Conservation (phyloP, 2,329 filamentous ascomycete genomes). For the Penicillium palitans region DNA sequence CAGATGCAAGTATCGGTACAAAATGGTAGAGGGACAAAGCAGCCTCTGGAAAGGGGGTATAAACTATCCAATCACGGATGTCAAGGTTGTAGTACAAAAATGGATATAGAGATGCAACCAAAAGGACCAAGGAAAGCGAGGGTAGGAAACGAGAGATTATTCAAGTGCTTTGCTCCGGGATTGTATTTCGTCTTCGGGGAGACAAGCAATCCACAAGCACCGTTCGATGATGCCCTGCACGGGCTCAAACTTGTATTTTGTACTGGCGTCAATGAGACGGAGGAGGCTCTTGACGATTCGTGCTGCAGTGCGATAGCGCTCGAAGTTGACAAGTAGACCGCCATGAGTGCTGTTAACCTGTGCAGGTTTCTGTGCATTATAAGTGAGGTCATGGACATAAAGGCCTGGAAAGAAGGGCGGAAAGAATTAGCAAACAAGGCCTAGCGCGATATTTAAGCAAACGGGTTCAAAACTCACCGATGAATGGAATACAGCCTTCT, state of each 20-base stretch:
- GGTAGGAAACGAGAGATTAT: conserved; percentile 21
- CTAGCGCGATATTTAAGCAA: not conserved
- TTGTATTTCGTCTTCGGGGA: conserved; percentile 60
- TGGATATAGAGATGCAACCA: conserved; percentile 11
- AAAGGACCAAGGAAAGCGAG: not conserved
- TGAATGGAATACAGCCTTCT: conserved; percentile 65
- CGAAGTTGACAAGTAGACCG: conserved; percentile 65
- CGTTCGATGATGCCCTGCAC: conserved; percentile 60
- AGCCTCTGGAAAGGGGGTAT: conserved; percentile 21
- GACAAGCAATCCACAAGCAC: conserved; percentile 64
- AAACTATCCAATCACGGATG: conserved; percentile 22
- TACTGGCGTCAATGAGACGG: conserved; percentile 63
- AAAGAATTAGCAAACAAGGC: not conserved
- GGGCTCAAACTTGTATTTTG: conserved; percentile 60
- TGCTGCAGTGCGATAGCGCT: conserved; percentile 65
- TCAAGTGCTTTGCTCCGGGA: conserved; percentile 47
- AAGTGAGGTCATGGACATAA: conserved; percentile 66
- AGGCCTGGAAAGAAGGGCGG: conserved; percentile 44
- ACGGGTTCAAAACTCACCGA: conserved; percentile 47
- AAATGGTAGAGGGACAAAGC: conserved; percentile 10
- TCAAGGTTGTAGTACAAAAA: conserved; percentile 12
- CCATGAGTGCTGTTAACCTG: conserved; percentile 51
- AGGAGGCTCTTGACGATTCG: conserved; percentile 65
- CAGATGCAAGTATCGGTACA: conserved; percentile 20
- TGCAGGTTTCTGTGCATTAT: conserved; percentile 66